Base-by-base conservation (phyloP, 1,284 basidiomycete genomes). In the Moesziomyces sp. region DNA sequence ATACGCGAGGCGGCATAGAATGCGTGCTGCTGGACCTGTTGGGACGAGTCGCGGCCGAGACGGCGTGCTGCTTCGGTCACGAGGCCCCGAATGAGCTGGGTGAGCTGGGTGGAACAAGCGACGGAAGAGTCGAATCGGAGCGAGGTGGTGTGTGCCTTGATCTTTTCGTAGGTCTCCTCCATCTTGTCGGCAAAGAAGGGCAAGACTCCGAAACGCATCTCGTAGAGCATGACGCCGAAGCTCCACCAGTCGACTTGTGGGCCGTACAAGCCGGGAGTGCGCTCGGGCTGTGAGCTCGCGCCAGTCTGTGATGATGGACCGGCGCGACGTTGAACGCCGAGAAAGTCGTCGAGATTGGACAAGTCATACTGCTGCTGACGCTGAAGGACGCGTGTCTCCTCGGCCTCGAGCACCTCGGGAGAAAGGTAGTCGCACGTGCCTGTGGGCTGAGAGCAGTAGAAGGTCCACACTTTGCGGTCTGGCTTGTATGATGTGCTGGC, bases 171-270 rank as follows among this genome's bases (percentile, higher is more conserved):
- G 10, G 81, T 79, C 43, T 78, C 79, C 38, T 76, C 73, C 53
- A 80, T 74, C 52, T 59, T 68, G 53, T 73, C 74, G 16, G 81
- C 77, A 47, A 77, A 81, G 60, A 84, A 84, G 40, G 82, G 82
- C 38, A 80, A 53, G 6, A 64, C 58, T 13, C 80, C 81, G 59
- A 67, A 81, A 4, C 69, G 64, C 80, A 83, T 83, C 61, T 84
- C 82, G 59, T 82, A 82, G 33, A 84, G 58, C 57, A 83, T 73
- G 33, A 82, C 69, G 26, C 82, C 82, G 40, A 84, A 68, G 58
- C 78, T 80, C 82, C 82, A 84, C 80, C 80, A 84, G 54, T 84
- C 82, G 46, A 80, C 72, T 44, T 80, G 79, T 7, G 82, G 82
- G 1, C 82, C 82, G 55, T 84, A 83, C 33, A 53, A 58, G 18